Evolutionary conservation across 1,284 basidiomycete genomes (phyloP), one percentile per base, ranked within the genome.

Genomic region (Tilletia walkeri): DNA sequence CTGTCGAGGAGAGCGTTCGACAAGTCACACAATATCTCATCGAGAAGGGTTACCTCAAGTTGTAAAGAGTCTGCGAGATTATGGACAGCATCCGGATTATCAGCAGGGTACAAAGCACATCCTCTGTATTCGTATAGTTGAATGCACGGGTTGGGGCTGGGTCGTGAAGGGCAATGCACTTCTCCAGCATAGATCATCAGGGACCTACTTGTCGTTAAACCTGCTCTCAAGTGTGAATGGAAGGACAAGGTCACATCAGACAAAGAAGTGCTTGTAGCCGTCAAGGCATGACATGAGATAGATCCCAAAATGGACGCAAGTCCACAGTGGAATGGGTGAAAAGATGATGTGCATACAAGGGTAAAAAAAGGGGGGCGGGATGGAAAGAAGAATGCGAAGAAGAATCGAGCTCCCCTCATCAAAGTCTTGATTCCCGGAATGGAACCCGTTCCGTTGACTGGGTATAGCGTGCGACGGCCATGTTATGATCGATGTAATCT

Each of bases 1-100:
- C 91, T 76, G 90, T 99, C 61, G 87, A 88, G 50, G 89, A 91
- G 69, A 90, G 92, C 67, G 94, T 98, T 61, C 87, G 88, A 73
- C 87, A 89, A 71, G 94, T 99, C 82, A 88, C 89, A 41, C 87
- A 91, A 76, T 98, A 98, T 86, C 89, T 99, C 74, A 82, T 87
- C 69, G 85, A 87, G 74, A 88, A 88, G 80, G 84, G 85, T 34
- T 75, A 79, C 75, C 70, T 80, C 47, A 78, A 76, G 70, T 34
- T 39, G 30, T 63, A 45, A 14, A 9, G 41, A 45, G 9, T 9
- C 41, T 45, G 3, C 14, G 9, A 45, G 9, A 45, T 30, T 30
- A 30, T 30, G 24, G 24, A 30, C 24, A 30, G 24, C 24, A 30
- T 30, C 24, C 24, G 24, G 24, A 1, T 30, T 30, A 30, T 30